A percentile compares a stretch with the other conserved stretches of the same genome.
Evolutionary conservation across 257 asterid species (phyloP).

Genomic region (Fraxinus excelsior): DNA sequence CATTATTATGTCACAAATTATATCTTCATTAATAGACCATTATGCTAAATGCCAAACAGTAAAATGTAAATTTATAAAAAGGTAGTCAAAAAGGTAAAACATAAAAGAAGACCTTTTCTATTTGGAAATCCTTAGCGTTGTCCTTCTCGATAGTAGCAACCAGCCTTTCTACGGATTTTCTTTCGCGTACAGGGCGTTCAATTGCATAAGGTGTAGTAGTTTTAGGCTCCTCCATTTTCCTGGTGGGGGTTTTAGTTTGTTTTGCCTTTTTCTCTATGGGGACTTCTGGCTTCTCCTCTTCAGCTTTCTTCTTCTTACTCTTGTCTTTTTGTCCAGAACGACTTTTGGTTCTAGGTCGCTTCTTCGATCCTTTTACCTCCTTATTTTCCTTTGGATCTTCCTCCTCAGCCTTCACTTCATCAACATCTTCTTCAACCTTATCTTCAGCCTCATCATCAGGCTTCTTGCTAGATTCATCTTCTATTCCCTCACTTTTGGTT

Average conservation of each 20-base stretch:
- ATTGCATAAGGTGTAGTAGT: constrained; percentile 56
- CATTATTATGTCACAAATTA: constrained; percentile 3
- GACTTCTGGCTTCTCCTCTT: constrained; percentile 20
- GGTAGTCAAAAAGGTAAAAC: not conserved
- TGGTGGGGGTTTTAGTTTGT: constrained; percentile 30
- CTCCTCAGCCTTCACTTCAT: constrained; percentile 36
- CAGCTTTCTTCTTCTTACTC: constrained; percentile 44
- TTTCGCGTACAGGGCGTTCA: constrained; percentile 93
- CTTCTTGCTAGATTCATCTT: constrained; percentile 28
- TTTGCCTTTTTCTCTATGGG: constrained; percentile 36
- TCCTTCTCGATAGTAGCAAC: constrained; percentile 83
- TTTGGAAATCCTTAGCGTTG: constrained; percentile 53
- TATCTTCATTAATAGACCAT: constrained; percentile 18
- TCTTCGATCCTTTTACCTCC: constrained; percentile 46
- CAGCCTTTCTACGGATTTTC: constrained; percentile 90
- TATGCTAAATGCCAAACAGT: not conserved
- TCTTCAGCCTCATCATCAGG: constrained; percentile 28
- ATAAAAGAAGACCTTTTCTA: constrained; percentile 66
- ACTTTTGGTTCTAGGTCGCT: constrained; percentile 53
- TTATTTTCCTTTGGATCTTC: constrained; percentile 39
- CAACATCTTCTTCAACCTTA: constrained; percentile 36
- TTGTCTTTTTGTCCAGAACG: constrained; percentile 38
- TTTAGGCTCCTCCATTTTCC: constrained; percentile 57
- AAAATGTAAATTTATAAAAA: not conserved
- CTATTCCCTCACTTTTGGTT: constrained; percentile 4